phyloP scores from a whole-genome alignment of 352 stramenopile genomes.

The Phytophthora syringae region DNA sequence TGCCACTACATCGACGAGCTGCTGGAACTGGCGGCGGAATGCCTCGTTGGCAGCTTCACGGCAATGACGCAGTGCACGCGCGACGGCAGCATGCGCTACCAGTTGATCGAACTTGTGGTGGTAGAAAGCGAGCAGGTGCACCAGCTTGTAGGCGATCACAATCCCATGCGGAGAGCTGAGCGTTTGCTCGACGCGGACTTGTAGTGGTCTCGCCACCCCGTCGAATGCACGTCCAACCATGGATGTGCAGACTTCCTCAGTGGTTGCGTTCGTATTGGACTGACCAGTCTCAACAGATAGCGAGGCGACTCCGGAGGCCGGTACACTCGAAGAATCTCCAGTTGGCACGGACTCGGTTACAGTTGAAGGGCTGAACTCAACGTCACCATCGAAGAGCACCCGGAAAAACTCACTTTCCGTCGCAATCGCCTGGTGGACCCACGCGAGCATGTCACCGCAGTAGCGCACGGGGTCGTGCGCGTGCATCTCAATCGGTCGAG shows the following conservation, averaged over 20 bases:
- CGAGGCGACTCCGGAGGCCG: neutral
- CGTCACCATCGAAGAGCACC: constrained; percentile 74
- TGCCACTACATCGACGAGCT: constrained; percentile 54
- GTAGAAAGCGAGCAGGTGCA: constrained; percentile 76
- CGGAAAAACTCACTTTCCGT: constrained; percentile 85
- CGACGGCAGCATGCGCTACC: constrained; percentile 41
- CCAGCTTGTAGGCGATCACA: constrained; percentile 67
- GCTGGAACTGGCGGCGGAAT: constrained; percentile 63
- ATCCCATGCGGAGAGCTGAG: constrained; percentile 59
- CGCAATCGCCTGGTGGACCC: constrained; percentile 86
- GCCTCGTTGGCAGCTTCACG: constrained; percentile 45
- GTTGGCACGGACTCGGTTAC: neutral
- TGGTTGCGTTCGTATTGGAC: neutral
- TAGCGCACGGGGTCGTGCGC: constrained; percentile 89
- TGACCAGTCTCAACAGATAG: neutral
- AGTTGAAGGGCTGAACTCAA: constrained; percentile 37
- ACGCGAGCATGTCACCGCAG: constrained; percentile 90
- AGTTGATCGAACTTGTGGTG: constrained; percentile 62
- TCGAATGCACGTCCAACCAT: constrained; percentile 72
- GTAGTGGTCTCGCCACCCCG: constrained; percentile 59
- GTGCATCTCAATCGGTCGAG: constrained; percentile 88
- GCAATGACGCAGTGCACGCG: constrained; percentile 45
- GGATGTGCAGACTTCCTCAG: constrained; percentile 35
- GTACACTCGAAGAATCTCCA: neutral
- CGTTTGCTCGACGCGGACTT: constrained; percentile 74